Base-by-base conservation (phyloP, 2,329 filamentous ascomycete species). In the Fusarium odoratissimum region DNA sequence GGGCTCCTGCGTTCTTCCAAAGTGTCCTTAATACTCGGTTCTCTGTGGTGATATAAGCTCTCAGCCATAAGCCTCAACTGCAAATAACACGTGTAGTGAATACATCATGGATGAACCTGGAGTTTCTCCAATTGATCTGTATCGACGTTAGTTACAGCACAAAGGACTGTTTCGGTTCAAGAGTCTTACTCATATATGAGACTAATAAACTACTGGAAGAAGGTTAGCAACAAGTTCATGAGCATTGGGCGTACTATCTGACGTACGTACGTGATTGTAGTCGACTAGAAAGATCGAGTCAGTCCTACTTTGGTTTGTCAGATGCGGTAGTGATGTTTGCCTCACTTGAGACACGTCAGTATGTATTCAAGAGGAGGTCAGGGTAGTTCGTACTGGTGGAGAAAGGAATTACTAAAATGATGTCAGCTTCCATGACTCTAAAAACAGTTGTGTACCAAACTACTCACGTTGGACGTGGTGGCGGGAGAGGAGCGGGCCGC, bases 71-170 rank as follows among this genome's bases (percentile, higher is more conserved):
- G 23, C 23, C 5, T 25, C 23, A 25, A 25, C 23, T 25, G 23
- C 23, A 25, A 25, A 25, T 25, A 25, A 25, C 23, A 25, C 23
- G 23, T 25, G 23, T 28, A 5, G 28, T 28, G 28, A 28, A 28
- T 28, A 28, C 28, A 28, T 28, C 28, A 28, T 28, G 6, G 28
- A 28, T 28, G 28, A 28, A 28, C 42, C 42, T 45, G 42, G 0
- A 12, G 23, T 8, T 45, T 5, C 42, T 8, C 23, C 17, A 21
- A 3, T 45, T 45, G 5, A 25, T 45, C 42, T 45, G 25, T 28
- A 28, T 6, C 17, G 11, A 28, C 0, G 7, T 45, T 21, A 45
- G 11, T 8, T 28, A 1, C 42, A 7, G 4, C 5, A 21, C 16
- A 45, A 17, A 6, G 8, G 8, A 45, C 23, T 45, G 23, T 45